Base-by-base conservation (phyloP, 2,329 filamentous ascomycete species). In the Ustulina deusta region DNA sequence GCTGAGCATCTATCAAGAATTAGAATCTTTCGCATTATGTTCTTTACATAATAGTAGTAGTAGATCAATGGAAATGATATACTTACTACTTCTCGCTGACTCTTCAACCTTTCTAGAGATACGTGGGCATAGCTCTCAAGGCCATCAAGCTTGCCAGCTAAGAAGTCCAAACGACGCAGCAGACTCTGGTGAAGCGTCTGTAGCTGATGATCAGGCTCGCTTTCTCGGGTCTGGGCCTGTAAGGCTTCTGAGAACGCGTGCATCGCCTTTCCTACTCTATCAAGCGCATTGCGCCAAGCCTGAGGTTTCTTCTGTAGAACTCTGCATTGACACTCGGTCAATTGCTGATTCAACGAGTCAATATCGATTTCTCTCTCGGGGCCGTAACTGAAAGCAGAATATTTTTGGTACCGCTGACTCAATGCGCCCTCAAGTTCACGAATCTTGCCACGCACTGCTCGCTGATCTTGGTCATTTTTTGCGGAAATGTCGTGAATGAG, bases 81-180 rank as follows among this genome's bases (percentile, higher is more conserved):
- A 71, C 78, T 66, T 66, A 80, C 79, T 48, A 77, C 76, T 44
- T 74, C 75, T 42, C 78, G 69, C 62, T 80, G 77, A 11, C 77
- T 74, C 17, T 76, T 74, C 1, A 81, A 68, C 34, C 79, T 66
- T 51, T 79, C 75, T 22, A 80, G 57, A 0, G 79, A 78, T 0
- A 78, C 78, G 59, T 78, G 73, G 0, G 76, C 73, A 66, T 80
- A 81, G 36, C 69, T 77, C 10, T 80, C 78, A 7, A 80, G 72
- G 5, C 78, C 77, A n/a, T 79, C 75, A 10, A 80, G 70, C 66
- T 79, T 81, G 6, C 72, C 71, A 15, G 68, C 65, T 54, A 78
- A 73, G 58, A 80, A 80, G 13, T 77, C 73, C 27, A 80, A 65
- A 10, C 79, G 68, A 6, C 72, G 69, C 13, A 73, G 9, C 52